Base-by-base conservation (phyloP, 1,284 basidiomycete species). In the Ganoderma leucocontextum region DNA sequence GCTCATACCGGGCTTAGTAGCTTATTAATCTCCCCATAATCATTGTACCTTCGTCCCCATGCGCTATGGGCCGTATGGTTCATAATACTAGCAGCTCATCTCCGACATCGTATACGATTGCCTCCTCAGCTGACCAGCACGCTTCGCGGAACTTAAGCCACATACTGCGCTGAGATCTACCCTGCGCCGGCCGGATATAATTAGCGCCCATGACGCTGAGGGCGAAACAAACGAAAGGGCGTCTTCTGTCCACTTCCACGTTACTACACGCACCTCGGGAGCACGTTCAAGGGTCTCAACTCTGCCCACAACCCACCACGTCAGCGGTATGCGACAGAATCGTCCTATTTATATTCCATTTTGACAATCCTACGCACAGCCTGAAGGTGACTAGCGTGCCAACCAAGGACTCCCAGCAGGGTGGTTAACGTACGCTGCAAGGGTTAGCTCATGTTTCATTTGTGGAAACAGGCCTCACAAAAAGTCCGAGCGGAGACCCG, bases 381-480 rank as follows among this genome's bases (percentile, higher is more conserved):
- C 19, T 38, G n/a, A 1, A 35, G n/a, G 13, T 15, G 22, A 12
- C 29, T 12, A 58, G 19, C 8, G 10, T 36, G 38, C 55, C 33
- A 4, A 12, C 17, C 55, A 58, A 35, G 55, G n/a, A 38, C 55
- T 36, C 36, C 7, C 19, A 38, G 36, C 36, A 60, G 22, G 22
- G 58, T 60, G 58, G 58, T 60, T 60, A 60, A 29, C 53, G 39
- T 36, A 62, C 57, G 17, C n/a, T 39, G 25, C 41, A n/a, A 63
- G 63, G 19, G 52, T 60, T 12, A 41, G 63, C 38, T 62, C 60
- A 89, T 90, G 88, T 78, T 89, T 70, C 86, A 84, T 62, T 77
- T 84, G 65, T 86, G 86, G 84, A 87, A 85, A 75, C 79, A 86
- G 62, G 82, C 84, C 62, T 87, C 86, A 82, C 82, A 81, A 73